Base-by-base conservation (phyloP, 2,329 filamentous ascomycete genomes). In the Ascochyta lentis region DNA sequence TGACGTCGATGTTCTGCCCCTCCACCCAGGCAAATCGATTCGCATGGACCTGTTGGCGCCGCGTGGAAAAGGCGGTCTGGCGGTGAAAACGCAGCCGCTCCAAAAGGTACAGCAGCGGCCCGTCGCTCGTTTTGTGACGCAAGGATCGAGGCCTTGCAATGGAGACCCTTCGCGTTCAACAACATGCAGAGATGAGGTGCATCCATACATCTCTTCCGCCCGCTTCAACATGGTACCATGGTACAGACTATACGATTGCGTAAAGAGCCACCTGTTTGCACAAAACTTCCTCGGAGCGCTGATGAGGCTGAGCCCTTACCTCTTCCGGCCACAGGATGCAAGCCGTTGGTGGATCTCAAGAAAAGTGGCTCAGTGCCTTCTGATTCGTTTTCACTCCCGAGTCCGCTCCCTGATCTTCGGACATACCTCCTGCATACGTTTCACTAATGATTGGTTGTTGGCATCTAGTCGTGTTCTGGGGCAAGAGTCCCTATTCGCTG, bases 21-120 rank as follows among this genome's bases (percentile, higher is more conserved):
- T 63, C 65, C 60, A 64, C 61, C 62, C 56, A 60, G 59, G 58
- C 57, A 38, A 63, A 70, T 73, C 69, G 68, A 72, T 70, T 69
- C 59, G 63, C 63, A 58, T 49, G 60, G 61, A 58, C 54, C 64
- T 46, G 54, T 52, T 64, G 65, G 61, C 63, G 59, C 64, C 54
- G 54, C 53, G 57, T 61, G 56, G 44, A 73, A 75, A 73, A 68
- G 67, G 71, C 72, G 72, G 72, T 75, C 71, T 69, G 63, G 61
- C 54, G 51, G 60, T 67, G 67, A 63, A 70, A 64, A 68, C 67
- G 66, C 54, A 68, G 59, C 64, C 67, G 64, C 67, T 64, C 57
- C 60, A 52, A 57, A 64, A 61, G 46, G 54, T 58, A 65, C 63
- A 64, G 58, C 62, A 59, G 53, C 64, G 56, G 64, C 64, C 59